Evolutionary conservation across 495 filamentous ascomycete genomes (phyloP).

Genomic region (Talaromyces trachyspermus): DNA sequence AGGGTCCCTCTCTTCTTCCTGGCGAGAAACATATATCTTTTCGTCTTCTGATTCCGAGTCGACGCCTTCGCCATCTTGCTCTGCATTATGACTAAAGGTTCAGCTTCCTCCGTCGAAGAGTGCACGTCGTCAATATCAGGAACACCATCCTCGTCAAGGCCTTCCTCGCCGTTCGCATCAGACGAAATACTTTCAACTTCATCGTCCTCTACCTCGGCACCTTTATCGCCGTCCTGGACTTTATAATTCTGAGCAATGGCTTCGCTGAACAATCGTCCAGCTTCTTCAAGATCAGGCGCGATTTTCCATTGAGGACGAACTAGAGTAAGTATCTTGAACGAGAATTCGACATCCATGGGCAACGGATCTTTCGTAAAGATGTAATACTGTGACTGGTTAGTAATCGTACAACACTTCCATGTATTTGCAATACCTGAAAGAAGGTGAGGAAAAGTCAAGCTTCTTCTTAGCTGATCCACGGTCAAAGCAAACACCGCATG

Average conservation of each 20-base stretch:
- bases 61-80: constrained; percentile 21
- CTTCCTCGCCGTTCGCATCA: constrained; percentile 54
- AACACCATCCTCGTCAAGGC: constrained; percentile 47
- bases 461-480: constrained; percentile 91
- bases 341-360: constrained; percentile 96
- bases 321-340: constrained; percentile 84
- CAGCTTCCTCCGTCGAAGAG: constrained; percentile 53
- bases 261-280: constrained; percentile 75
- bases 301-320: constrained; percentile 90
- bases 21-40: constrained; percentile 79
- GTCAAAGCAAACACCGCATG: constrained; percentile 93
- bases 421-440: constrained; percentile 54
- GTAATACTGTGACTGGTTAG: constrained; percentile 63
- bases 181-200: constrained; percentile 52
- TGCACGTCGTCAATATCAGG: constrained; percentile 52
- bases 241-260: constrained; percentile 86
- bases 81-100: constrained; percentile 45
- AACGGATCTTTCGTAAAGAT: constrained; percentile 85
- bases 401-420: neutral
- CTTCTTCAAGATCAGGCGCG: constrained; percentile 71
- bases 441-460: constrained; percentile 97
- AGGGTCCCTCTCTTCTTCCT: constrained; percentile 86
- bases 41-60: constrained; percentile 63
- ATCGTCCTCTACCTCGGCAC: constrained; percentile 57
- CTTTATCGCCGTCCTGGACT: constrained; percentile 59